Base-by-base conservation (phyloP, 495 filamentous ascomycete genomes). In the Beverwykella pulmonaria region DNA sequence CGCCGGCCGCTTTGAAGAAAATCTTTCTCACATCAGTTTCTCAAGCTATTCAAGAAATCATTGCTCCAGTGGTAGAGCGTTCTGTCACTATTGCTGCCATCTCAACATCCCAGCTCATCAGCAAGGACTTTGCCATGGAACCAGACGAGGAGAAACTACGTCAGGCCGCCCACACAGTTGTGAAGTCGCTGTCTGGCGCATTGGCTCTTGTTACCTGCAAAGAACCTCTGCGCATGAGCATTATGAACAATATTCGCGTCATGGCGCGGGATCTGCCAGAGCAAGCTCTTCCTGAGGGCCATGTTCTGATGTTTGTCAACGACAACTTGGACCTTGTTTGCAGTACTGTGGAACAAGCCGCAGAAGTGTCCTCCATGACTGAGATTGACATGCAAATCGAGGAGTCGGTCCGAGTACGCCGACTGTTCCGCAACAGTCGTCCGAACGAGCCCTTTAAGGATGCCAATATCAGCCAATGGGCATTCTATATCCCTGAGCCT, bases 61-160 rank as follows among this genome's bases (percentile, higher is more conserved):
- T 98, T 65, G 90, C 90, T 32, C 94, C 94, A 6, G 94, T 98
- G 8, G 95, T 98, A 15, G 94, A 98, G 73, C 86, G 94, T 25
- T 98, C 94, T 17, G 92, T 98, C 20, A 96, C 95, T 0, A 98
- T 98, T 75, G 94, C 94, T 34, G 92, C 93, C 7, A 98, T 99
- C 41, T 93, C 93, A 5, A 96, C 94, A 0, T 86, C 90, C 52
- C 91, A 97, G 76, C 87, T 99, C 73, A 89, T 99, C 29, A 88
- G 87, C 56, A 99, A 98, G 73, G 94, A 99, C 75, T 99, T 96
- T 75, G 90, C 92, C 1, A 94, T 90, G 53, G 94, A 99, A 73
- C 86, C 88, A 1, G 90, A 97, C 71, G 92, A 96, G 78, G 89
- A 90, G 69, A 87, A 88, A 59, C 83, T 97, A 49, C 87, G 91